Evolutionary conservation across 768 basidiomycete genomes (phyloP), one percentile per base, ranked within the genome.

Genomic region (Collybia nuda): DNA sequence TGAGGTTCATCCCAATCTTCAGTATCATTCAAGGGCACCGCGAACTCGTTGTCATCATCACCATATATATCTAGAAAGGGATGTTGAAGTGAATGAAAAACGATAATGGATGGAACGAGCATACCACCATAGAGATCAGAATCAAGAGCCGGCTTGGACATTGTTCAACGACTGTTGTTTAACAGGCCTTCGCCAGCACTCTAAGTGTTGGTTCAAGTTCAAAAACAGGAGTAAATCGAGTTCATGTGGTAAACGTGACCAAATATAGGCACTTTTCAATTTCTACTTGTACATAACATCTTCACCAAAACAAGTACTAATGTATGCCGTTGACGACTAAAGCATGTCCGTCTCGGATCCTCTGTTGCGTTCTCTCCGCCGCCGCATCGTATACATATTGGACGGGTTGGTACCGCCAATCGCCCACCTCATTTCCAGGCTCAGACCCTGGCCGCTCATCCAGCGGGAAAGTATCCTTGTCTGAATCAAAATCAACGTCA

Each of bases 361-460:
- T 73, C 69, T 84, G 76, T 56, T 79, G 72, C 46, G 82, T 82
- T 54, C 89, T 80, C 65, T 96, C 93, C 21, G 91, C 91, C 5
- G 86, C 91, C 0, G 93, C 93, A 63, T 97, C 93, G 65, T 97
- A 97, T n/a, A 88, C 91, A 67, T 87, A 94, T 12, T 79, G 79
- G 21, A 82, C 75, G 2, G 82, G 80, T 17, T 68, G 76, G 42
- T 77, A 79, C 35, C 66, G 66, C 59, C 51, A 54, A 17, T 55
- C 57, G 18, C 66, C 62, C 22, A 59, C 48, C 21, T 58, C 53
- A 7, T 60, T 59, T 12, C 66, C 67, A 23, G 80, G 78, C 42
- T 84, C 84, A 22, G 77, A 79, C 38, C 83, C 79, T 11, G 64
- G 52, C 52, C 56, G 65, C 46, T 62, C 73, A 50, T 67, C 71